Base-by-base conservation (phyloP, 2,329 filamentous ascomycete species). In the Colletotrichum noveboracense region DNA sequence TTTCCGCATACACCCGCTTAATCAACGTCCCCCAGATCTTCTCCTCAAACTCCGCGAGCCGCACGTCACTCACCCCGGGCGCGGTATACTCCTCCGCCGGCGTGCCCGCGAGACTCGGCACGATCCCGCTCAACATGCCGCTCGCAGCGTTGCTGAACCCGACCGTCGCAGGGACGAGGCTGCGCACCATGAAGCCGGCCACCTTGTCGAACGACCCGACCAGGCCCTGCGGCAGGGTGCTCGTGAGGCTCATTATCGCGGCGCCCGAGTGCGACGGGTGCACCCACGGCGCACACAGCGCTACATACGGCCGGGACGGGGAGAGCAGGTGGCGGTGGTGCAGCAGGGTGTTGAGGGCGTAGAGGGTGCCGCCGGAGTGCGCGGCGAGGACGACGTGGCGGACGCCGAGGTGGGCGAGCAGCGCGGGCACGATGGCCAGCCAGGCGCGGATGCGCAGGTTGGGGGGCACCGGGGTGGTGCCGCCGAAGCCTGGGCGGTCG, bases 401-500 rank as follows among this genome's bases (percentile, higher is more conserved):
- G 43, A 86, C 81, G 24, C 55, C 62, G 8, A 86, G 81, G 66
- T 84, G 83, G 26, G 78, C 32, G 13, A 86, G 78, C 4, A 86
- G 78, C 3, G 81, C 81, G 13, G 79, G 75, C 16, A 84, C 79
- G 13, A 80, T 78, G 48, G 80, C 82, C 55, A 83, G 77, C 81
- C 81, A 83, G n/a, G 79, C 64, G 9, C 55, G 65, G 58, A 84
- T 68, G 26, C 79, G 76, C 28, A 78, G 75, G 2, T 76, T 70
- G 4, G 58, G 62, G 4, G 56, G 36, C 2, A 80, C 66, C 9
- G 79, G 74, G 18, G 81, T 81, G 7, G 83, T 85, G 9, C 81
- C 80, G 13, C 84, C 85, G 56, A 86, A 80, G 10, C 84, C 84
- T 0, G 85, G 84, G 7, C 84, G 77, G 74, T 86, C 84, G 0